Conservation (phyloP, 208 protist genomes). For the Wallacemonas sp. region DNA sequence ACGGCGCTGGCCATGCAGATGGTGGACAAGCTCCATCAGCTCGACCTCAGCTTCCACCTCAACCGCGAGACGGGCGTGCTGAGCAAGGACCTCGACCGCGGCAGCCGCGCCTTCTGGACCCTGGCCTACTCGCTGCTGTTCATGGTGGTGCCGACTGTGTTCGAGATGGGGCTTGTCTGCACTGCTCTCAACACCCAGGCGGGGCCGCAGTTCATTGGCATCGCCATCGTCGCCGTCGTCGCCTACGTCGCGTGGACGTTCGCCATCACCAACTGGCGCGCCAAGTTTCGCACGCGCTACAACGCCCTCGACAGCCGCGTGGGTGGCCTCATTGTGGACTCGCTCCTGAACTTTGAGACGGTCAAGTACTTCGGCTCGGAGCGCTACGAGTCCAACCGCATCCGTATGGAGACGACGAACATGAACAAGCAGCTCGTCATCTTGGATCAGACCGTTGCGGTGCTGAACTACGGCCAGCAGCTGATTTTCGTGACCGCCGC, state of each 20-base stretch:
- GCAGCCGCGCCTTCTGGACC: slow-evolving; percentile 90
- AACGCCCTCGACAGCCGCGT: slow-evolving; percentile 92
- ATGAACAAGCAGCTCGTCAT: slow-evolving; percentile 85
- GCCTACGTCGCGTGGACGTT: slow-evolving; percentile 91
- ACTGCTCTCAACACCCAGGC: slow-evolving; percentile 82
- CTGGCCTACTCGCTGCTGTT: slow-evolving; percentile 91
- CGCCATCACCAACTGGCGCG: slow-evolving; percentile 88
- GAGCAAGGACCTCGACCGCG: slow-evolving; percentile 91
- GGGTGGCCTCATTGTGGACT: slow-evolving; percentile 90
- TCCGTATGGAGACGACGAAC: slow-evolving; percentile 60
- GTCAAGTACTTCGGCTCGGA: slow-evolving; percentile 95
- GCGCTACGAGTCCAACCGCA: slow-evolving; percentile 77
- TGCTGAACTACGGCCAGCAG: slow-evolving; percentile 95
- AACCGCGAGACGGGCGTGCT: slow-evolving; percentile 91
- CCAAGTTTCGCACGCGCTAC: slow-evolving; percentile 85
- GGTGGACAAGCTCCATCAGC: slow-evolving; percentile 85
- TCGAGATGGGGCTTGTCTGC: slow-evolving; percentile 93
- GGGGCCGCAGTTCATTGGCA: slow-evolving; percentile 84
- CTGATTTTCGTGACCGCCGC: slow-evolving; percentile 91
- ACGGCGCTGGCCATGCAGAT: slow-evolving; percentile 87
- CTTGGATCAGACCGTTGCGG: slow-evolving; percentile 86
- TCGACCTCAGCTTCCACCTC: slow-evolving; percentile 90
- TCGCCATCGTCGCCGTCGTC: slow-evolving; percentile 78
- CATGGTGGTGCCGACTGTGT: slow-evolving; percentile 91
- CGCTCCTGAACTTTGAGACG: slow-evolving; percentile 95